phyloP scores from a whole-genome alignment of 306 rosid species.

The Fragaria vesca region DNA sequence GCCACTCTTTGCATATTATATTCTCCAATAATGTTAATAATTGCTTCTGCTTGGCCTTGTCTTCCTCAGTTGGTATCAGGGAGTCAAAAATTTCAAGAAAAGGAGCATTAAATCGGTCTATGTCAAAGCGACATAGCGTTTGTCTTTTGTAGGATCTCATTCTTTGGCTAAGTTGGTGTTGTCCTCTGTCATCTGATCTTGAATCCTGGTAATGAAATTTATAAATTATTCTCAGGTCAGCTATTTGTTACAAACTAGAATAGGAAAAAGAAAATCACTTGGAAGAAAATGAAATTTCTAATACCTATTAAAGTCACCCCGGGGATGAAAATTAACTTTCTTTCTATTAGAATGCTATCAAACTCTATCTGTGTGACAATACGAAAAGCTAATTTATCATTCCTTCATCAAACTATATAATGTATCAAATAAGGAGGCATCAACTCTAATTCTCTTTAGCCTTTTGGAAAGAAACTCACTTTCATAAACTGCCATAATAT shows the following conservation, averaged over 20 bases:
- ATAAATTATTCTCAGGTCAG: constrained; percentile 31
- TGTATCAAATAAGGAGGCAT: background rate
- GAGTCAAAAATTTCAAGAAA: constrained; percentile 64
- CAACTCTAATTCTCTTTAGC: background rate
- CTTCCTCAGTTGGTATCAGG: constrained; percentile 85
- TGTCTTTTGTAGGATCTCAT: constrained; percentile 56
- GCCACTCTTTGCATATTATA: constrained; percentile 73
- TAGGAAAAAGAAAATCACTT: background rate
- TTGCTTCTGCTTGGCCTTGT: constrained; percentile 76
- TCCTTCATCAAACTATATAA: background rate
- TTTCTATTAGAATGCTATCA: background rate
- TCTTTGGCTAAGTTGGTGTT: constrained; percentile 58
- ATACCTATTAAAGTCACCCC: background rate
- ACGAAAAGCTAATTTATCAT: background rate
- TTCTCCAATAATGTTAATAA: constrained; percentile 62
- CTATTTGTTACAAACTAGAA: background rate
- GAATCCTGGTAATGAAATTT: constrained; percentile 58
- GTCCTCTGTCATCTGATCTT: constrained; percentile 77
- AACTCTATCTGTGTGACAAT: background rate
- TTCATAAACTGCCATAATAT: background rate
- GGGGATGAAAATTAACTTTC: background rate
- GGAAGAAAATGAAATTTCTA: background rate
- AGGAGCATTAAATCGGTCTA: constrained; percentile 53
- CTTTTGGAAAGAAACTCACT: background rate
- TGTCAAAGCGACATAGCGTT: constrained; percentile 66